Base-by-base conservation (phyloP, 1,284 basidiomycete species). In the Pterulicium gracile region DNA sequence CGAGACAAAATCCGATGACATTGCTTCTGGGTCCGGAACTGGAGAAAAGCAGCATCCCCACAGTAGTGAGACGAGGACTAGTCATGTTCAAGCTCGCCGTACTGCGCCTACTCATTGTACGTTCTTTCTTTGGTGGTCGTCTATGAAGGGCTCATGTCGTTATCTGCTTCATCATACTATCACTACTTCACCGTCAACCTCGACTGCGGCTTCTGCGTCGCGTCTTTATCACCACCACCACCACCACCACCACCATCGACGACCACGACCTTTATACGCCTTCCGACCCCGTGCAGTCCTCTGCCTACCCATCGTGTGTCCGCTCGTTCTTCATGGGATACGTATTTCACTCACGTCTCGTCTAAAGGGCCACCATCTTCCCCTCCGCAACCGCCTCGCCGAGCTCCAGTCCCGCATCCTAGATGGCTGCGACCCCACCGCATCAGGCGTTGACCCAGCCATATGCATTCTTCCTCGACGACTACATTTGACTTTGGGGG, bases 401-500 rank as follows among this genome's bases (percentile, higher is more conserved):
- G 44, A 58, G 0, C 68, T 76, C 51, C 66, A 69, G 1, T 48
- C 47, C 21, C 59, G 59, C 12, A 55, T 76, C 42, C 56, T 74
- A 1, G 52, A 54, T 3, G 48, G 51, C 10, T 47, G 53, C 3
- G 42, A 43, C 17, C 70, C 73, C 4, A 35, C 58, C 3, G 58
- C 75, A n/a, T 56, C 65, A 0, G 74, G 73, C 1, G 54, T 75
- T 2, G 69, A 75, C 52, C 49, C 48, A 20, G 60, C 64, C 2
- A 63, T 75, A 49, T 53, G 72, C 36, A 56, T 75, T 32, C 52
- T 64, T 2, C 61, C 73, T 0, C 68, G 72, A 7, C 55, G 74
- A 2, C 55, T 76, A 27, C 74, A 75, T 54, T 52, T 75, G 44
- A 76, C 73, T 3, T 58, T 75, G 12, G 74, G 73, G 3, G 70